These are phyloP conservation scores for Macadamia integrifolia DNA, from an alignment of 164 flowering plant species.

Conservation along the genomic window DNA sequence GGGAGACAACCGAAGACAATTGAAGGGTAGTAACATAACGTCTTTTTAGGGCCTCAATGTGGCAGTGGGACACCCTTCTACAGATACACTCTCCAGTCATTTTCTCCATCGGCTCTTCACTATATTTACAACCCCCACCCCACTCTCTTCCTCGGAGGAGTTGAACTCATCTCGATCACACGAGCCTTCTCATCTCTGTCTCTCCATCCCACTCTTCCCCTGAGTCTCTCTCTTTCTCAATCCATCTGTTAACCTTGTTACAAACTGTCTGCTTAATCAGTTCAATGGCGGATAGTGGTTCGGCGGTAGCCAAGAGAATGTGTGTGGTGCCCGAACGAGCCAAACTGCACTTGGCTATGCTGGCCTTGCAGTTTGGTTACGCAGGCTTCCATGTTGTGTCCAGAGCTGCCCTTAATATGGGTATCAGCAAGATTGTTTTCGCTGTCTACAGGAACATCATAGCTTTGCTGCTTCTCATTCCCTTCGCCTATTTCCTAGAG, in stretches of 20 bases:
- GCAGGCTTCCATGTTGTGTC: constrained; percentile 99
- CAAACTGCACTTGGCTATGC: constrained; percentile 93
- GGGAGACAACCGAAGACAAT: constrained; percentile 60
- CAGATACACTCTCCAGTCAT: background rate
- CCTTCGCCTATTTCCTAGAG: constrained; percentile 95
- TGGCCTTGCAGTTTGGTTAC: constrained; percentile 99
- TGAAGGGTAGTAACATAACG: constrained; percentile 31
- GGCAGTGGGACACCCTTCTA: constrained; percentile 26
- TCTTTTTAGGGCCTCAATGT: constrained; percentile 24
- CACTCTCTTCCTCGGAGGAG: background rate
- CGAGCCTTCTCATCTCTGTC: background rate
- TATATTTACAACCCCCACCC: constrained; percentile 31
- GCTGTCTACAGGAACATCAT: constrained; percentile 92
- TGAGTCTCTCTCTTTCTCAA: no score
- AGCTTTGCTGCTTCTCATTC: constrained; percentile 73
- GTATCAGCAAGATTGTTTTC: constrained; percentile 89
- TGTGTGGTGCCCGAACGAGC: constrained; percentile 66
- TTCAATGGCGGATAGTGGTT: constrained; percentile 59
- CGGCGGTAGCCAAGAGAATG: constrained; percentile 32
- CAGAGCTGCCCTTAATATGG: constrained; percentile 95
- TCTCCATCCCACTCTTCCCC: background rate
- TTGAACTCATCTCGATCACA: background rate
- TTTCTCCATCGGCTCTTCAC: background rate
- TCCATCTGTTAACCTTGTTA: no score
- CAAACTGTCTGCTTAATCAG: background rate